Evolutionary conservation across 164 flowering plant species (phyloP).

Genomic region (Stephania cephalantha): DNA sequence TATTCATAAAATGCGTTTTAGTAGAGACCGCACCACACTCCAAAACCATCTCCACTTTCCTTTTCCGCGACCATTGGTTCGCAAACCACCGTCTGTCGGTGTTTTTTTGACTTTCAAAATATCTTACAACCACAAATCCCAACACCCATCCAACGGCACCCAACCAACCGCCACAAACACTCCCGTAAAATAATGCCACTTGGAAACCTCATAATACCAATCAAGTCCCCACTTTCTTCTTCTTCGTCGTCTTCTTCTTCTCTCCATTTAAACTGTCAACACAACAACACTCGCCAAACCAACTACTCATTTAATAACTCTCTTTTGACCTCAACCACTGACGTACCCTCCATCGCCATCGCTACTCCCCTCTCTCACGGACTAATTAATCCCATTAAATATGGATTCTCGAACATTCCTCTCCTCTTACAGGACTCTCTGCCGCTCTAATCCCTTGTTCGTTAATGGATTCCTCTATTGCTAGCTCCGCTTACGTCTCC

Average conservation of each 20-base stretch:
- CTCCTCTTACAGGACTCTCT: too few relatives aligned
- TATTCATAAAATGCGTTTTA: too few relatives aligned
- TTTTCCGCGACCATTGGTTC: too few relatives aligned
- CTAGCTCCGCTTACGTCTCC: constrained; percentile 18
- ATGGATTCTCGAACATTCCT: background rate
- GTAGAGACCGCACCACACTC: too few relatives aligned
- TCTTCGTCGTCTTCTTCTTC: background rate
- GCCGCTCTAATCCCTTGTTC: background rate
- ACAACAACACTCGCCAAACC: too few relatives aligned
- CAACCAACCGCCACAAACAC: too few relatives aligned
- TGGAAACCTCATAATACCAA: background rate
- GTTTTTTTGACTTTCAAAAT: too few relatives aligned
- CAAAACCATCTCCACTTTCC: too few relatives aligned
- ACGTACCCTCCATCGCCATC: background rate
- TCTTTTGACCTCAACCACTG: background rate
- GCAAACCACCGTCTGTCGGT: too few relatives aligned
- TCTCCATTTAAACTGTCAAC: background rate
- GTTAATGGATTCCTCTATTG: constrained; percentile 11
- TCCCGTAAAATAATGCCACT: background rate
- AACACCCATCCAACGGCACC: too few relatives aligned
- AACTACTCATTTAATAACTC: background rate
- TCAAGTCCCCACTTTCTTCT: background rate
- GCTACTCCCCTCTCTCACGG: background rate
- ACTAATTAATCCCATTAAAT: background rate
- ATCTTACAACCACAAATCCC: too few relatives aligned